Percentiles rank a stretch among this genome's conserved stretches.
These are phyloP conservation scores for Anthostomella pinea DNA, from an alignment of 2,329 filamentous ascomycete genomes.

Conservation along the genomic window DNA sequence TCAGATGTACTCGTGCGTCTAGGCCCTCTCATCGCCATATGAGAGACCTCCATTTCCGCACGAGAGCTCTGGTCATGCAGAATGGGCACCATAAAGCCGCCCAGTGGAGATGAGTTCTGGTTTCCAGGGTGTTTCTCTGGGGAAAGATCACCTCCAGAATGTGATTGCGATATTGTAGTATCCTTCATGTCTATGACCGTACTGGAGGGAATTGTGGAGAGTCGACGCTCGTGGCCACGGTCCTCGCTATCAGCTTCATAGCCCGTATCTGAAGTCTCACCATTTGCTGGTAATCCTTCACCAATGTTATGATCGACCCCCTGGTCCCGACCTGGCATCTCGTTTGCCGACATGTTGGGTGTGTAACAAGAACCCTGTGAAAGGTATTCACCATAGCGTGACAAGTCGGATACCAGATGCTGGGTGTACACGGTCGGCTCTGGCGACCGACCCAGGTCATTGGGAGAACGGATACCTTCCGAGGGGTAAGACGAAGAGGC, in stretches of 20 bases:
- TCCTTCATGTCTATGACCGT: too few species aligned
- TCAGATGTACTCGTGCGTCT: constrained; percentile 7
- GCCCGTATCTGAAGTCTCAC: too few species aligned
- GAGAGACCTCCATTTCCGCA: constrained; percentile 11
- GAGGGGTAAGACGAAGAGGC: background rate
- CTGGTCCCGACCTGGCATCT: background rate
- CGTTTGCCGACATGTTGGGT: background rate
- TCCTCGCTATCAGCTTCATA: background rate
- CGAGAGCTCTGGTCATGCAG: constrained; percentile 11
- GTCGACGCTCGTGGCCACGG: too few species aligned
- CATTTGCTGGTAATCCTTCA: too few species aligned
- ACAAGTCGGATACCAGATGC: background rate
- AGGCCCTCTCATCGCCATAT: constrained; percentile 2
- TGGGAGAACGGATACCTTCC: background rate
- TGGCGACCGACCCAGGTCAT: background rate
- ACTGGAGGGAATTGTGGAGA: too few species aligned
- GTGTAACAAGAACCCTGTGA: background rate
- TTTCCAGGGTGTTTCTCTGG: too few species aligned
- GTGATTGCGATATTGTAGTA: too few species aligned
- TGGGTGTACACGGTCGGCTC: background rate
- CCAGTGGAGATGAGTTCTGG: background rate
- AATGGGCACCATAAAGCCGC: constrained; percentile 1
- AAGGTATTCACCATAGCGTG: background rate
- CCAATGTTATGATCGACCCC: too few species aligned
- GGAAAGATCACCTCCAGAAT: too few species aligned